Base-by-base conservation (phyloP, 139 green algal species). In the Picochlorum sp. region DNA sequence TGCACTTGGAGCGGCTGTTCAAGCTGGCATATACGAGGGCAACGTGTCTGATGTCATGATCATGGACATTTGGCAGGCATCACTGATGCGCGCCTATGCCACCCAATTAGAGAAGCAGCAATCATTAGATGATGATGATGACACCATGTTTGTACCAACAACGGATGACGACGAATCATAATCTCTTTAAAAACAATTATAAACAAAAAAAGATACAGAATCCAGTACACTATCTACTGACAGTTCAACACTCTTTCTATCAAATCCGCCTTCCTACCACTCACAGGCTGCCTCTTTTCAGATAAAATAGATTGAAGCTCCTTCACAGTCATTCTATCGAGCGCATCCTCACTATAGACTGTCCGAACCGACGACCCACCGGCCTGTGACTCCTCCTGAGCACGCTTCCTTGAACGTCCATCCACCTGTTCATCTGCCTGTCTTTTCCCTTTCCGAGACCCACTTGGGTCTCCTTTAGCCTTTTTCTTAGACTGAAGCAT, bases 1-100 rank as follows among this genome's bases (percentile, higher is more conserved):
- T 32, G 89, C 89, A 6, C 65, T 90, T 41, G 89, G 89, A 6
- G 89, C 89, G 8, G 89, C 89, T 21, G 77, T 95, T 24, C 86
- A 91, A 57, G 89, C 89, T 4, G 89, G 84, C 44, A 84, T 92
- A 28, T 74, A 90, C 32, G 80, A 91, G 58, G 88, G 87, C 1
- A 4, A 76, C 83, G 76, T 94, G 11, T 66, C 59, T 32, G 83
- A 85, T 61, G 44, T 95, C 23, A 92, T 95, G 84, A 80, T 94
- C 7, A 75, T 89, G 70, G 79, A 85, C 37, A 65, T 85, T 15
- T 87, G 74, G 78, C 80, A 90, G 70, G 87, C 86, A 5, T 71
- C 72, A n/a, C 79, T 96, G 2, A 90, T 94, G 85, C 76, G 86
- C 1, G 85, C 85, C 2, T 73, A 88, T 62, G 88, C 88, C 6